Evolutionary conservation across 352 stramenopile species (phyloP).

Genomic region (Globisporangium echinulatum): DNA sequence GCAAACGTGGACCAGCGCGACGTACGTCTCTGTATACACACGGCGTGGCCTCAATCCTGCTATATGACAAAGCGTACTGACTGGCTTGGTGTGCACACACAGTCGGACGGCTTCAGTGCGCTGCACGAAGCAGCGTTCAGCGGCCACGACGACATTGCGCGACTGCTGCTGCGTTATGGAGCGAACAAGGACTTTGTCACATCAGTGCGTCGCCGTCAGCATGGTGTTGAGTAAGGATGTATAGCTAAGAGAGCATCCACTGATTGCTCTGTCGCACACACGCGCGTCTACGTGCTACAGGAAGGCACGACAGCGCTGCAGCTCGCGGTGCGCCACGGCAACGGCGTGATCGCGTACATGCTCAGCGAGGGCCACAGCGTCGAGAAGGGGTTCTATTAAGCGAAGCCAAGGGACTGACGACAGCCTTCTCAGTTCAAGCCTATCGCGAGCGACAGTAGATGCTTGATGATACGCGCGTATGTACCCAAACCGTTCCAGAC

Average conservation of each 20-base stretch:
- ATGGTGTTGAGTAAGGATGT: no score
- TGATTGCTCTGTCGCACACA: neutral
- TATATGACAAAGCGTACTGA: neutral
- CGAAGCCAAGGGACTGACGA: no score
- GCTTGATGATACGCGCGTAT: no score
- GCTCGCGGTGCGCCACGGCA: constrained; percentile 57
- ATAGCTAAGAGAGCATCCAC: no score
- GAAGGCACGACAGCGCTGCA: constrained; percentile 61
- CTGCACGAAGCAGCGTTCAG: constrained; percentile 64
- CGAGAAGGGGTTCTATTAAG: constrained; percentile 55
- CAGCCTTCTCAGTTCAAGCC: no score
- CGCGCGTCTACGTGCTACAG: constrained; percentile 13
- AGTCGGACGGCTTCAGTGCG: constrained; percentile 66
- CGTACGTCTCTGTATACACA: constrained; percentile 15
- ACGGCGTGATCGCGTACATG: constrained; percentile 55
- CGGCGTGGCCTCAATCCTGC: neutral
- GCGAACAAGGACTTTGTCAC: constrained; percentile 55
- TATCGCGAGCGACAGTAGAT: no score
- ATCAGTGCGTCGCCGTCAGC: constrained; percentile 19
- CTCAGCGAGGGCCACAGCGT: constrained; percentile 45
- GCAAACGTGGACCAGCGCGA: constrained; percentile 62
- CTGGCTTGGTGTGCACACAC: neutral
- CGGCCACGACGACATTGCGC: constrained; percentile 52
- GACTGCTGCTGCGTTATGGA: constrained; percentile 40
- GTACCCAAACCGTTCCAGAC: no score